Evolutionary conservation across 2,329 filamentous ascomycete genomes (phyloP), one percentile per base, ranked within the genome.

Genomic region (Claviceps sp.): DNA sequence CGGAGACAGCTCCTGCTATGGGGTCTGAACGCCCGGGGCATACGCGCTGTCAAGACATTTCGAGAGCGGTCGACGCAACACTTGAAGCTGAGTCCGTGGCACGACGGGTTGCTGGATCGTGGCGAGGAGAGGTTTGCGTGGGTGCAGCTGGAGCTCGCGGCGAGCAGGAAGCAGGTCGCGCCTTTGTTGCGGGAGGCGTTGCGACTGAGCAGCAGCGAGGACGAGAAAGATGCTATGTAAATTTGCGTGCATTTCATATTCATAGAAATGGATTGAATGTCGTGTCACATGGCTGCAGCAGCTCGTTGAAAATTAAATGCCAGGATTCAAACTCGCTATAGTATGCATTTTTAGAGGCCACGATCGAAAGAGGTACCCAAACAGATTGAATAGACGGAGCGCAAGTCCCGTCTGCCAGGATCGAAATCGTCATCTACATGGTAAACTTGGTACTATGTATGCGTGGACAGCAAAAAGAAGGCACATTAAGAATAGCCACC

Each of bases 141-240:
- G 86, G 71, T 68, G 58, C 86, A 91, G 68, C 71, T 73, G 20
- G 75, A 77, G 55, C 60, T 84, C 43, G 75, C 76, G 45, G 70
- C 78, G 53, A 84, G 81, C 59, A 71, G 82, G 57, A 85, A 86
- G 66, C 82, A 88, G 64, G 75, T 91, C 26, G 83, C 79, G 37
- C 79, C 85, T 13, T 71, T 86, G 58, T 60, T 86, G 61, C 75
- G 81, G 53, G 76, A 84, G 56, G 74, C 72, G 0, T 70, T 81
- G 62, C 68, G 65, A 57, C 59, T 56, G 54, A 58, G 44, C 26
- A 11, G 14, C 2, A 16, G 18, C 18, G 18, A 30, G 20, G 5
- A 22, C 24, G 34, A 44, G 9, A 11, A 34, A 11, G 30, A 34
- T 34, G 30, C 30, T 1, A 2, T 22, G 34, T 47, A 4, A 47